These are phyloP conservation scores for Phlyctochytrium arcticum DNA, from an alignment of 192 early-diverging fungal genomes.

Conservation along the genomic window DNA sequence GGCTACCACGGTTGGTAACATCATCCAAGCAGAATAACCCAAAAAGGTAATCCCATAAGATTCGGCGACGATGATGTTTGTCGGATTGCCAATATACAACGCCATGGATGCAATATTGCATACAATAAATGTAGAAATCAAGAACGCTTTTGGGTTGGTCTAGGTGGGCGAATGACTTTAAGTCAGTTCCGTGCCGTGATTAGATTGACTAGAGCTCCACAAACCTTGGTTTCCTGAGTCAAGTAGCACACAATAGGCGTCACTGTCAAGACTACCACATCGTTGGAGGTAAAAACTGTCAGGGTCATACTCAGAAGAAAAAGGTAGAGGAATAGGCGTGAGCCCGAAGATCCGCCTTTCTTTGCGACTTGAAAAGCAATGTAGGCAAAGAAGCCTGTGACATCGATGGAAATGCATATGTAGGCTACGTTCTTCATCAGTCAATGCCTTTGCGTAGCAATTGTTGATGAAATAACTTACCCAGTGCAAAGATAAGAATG, in stretches of 20 bases:
- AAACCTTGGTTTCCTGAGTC: constrained; percentile 59
- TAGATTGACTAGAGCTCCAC: no score
- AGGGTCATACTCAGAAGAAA: constrained; percentile 68
- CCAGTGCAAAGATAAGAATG: constrained; percentile 74
- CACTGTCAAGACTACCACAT: constrained; percentile 78
- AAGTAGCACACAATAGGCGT: constrained; percentile 79
- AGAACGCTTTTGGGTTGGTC: constrained; percentile 47
- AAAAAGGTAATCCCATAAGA: constrained; percentile 70
- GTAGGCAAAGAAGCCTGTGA: constrained; percentile 61
- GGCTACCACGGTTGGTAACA: constrained; percentile 59
- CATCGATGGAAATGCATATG: constrained; percentile 79
- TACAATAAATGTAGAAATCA: constrained; percentile 73
- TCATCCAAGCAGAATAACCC: constrained; percentile 82
- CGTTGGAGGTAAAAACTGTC: constrained; percentile 74
- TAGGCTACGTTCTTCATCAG: constrained; percentile 69
- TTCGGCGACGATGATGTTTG: constrained; percentile 80
- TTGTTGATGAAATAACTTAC: no score
- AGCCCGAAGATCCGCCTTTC: constrained; percentile 50
- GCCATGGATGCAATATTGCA: constrained; percentile 74
- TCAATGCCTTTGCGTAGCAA: no score
- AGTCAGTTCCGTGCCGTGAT: no score
- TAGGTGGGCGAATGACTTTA: constrained; percentile 13
- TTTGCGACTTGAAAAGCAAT: constrained; percentile 20
- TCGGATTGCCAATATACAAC: constrained; percentile 84
- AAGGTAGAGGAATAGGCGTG: constrained; percentile 60